Conservation (phyloP, 129 eudicot species). For the Arctium minus region DNA sequence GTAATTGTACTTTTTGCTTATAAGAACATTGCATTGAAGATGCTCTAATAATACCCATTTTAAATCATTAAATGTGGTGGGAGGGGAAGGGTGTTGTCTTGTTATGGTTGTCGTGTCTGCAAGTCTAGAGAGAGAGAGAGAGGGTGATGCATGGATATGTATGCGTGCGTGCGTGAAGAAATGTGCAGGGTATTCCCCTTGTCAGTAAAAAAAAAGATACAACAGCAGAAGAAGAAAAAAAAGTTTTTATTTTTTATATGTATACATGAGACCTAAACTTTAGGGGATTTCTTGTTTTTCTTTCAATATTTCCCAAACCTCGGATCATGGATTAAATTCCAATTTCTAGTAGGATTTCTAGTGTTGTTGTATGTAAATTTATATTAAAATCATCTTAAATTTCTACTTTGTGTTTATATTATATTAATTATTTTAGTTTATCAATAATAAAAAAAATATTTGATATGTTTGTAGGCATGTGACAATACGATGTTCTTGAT, state of each 20-base stretch:
- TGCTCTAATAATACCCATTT: neutral
- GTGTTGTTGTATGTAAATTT: no score
- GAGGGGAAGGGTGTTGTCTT: neutral
- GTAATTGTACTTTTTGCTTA: no score
- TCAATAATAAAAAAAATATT: no score
- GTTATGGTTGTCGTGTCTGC: constrained; percentile 22
- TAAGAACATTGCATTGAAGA: no score
- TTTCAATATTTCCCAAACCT: neutral
- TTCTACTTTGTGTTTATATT: no score
- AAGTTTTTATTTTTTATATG: no score
- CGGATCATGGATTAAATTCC: no score
- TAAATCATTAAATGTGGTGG: neutral
- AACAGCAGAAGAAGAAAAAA: constrained; percentile 14
- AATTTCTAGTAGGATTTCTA: no score
- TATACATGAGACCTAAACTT: neutral
- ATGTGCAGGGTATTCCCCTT: constrained; percentile 66
- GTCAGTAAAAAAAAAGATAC: constrained; percentile 63
- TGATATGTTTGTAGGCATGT: no score
- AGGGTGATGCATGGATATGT: constrained; percentile 19
- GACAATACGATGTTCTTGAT: no score
- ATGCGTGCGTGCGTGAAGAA: constrained; percentile 97
- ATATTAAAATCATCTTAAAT: no score
- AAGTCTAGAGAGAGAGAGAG: constrained; percentile 1
- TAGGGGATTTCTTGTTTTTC: neutral
- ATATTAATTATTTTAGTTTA: no score